Evolutionary conservation across 1,139 yeast genomes (phyloP).

Genomic region (Pichia sp.): DNA sequence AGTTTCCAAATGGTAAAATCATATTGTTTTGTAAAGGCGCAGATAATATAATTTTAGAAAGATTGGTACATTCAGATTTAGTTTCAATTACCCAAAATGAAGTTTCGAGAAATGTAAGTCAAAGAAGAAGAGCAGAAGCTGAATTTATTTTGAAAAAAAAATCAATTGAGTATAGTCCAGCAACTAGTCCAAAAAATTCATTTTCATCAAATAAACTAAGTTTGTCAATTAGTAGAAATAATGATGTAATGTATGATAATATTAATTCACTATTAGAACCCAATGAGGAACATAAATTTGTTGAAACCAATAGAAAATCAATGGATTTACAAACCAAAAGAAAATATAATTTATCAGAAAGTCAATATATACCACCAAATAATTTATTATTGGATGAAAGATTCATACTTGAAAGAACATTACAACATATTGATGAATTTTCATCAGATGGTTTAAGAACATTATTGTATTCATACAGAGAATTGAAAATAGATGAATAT

Average conservation of each 20-base stretch:
- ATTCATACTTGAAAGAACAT: constrained; percentile 71
- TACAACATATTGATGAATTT: constrained; percentile 87
- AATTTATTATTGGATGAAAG: constrained; percentile 65
- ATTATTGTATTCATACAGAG: constrained; percentile 70
- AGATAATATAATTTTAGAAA: constrained; percentile 82
- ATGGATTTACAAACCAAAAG: constrained; percentile 55
- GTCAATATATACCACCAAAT: constrained; percentile 48
- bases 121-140: constrained; percentile 76
- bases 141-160: constrained; percentile 57
- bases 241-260: constrained; percentile 5
- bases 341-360: constrained; percentile 38
- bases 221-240: constrained; percentile 3
- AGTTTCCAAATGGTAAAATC: constrained; percentile 72
- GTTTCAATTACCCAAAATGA: constrained; percentile 62
- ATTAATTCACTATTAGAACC: constrained; percentile 34
- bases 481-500: constrained; percentile 58
- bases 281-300: constrained; percentile 52
- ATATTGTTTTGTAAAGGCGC: constrained; percentile 92
- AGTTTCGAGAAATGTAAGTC: constrained; percentile 49
- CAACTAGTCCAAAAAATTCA: constrained; percentile 5
- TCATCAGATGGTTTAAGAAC: constrained; percentile 94
- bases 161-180: constrained; percentile 14
- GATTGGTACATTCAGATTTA: constrained; percentile 49
- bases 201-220: constrained; percentile 3
- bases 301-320: constrained; percentile 54